Evolutionary conservation across 225 moss, liverwort and hornwort genomes (phyloP).

Genomic region (Bryoerythrophyllum caledonicum): DNA sequence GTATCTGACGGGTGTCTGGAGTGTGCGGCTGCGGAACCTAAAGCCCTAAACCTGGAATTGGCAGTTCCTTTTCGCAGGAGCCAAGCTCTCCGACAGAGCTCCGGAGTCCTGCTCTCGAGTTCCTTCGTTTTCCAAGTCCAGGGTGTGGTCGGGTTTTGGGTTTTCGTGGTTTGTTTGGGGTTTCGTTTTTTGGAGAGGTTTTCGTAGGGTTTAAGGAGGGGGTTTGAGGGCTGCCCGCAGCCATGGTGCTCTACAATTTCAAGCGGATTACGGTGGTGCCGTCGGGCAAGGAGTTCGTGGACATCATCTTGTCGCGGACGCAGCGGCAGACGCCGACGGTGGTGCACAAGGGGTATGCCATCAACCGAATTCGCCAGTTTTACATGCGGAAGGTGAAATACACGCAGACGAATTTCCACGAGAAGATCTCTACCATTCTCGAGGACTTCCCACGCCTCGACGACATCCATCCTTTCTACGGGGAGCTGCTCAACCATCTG

Average conservation of each 20-base stretch:
- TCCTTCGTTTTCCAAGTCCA: background rate
- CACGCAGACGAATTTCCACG: constrained; percentile 94
- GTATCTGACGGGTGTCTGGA: background rate
- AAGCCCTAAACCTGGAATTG: background rate
- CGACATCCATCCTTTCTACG: constrained; percentile 97
- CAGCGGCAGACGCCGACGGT: constrained; percentile 99
- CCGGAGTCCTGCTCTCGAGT: background rate
- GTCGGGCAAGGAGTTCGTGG: constrained; percentile 95
- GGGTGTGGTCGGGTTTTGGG: background rate
- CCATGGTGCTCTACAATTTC: constrained; percentile 92
- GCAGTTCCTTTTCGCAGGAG: constrained; percentile 3
- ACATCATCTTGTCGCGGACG: constrained; percentile 94
- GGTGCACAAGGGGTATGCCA: constrained; percentile 96
- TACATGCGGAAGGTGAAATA: constrained; percentile 99
- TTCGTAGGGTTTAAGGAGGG: background rate
- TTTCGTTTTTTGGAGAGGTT: background rate
- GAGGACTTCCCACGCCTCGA: constrained; percentile 97
- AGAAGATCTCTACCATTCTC: constrained; percentile 91
- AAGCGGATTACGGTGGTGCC: constrained; percentile 98
- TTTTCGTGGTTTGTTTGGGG: background rate
- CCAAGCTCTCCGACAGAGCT: constrained; percentile 9
- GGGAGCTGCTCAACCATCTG: constrained; percentile 84
- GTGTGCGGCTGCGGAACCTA: too few species aligned
- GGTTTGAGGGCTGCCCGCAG: background rate
- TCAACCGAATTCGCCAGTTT: constrained; percentile 89